phyloP scores from a whole-genome alignment of 2,329 filamentous ascomycete genomes.

The Verticillium dahliae region DNA sequence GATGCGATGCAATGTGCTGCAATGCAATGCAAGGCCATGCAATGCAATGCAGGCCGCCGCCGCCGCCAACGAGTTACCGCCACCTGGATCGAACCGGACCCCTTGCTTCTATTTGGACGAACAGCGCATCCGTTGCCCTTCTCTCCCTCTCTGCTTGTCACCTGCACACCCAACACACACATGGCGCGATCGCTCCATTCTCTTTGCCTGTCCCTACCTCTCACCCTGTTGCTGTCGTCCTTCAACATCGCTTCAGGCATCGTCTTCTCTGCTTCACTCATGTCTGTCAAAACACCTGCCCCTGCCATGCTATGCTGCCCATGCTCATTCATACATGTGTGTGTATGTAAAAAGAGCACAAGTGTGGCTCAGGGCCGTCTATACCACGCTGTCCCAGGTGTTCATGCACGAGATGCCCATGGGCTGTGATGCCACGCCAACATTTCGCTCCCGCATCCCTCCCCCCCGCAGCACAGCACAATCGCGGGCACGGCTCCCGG shows the following conservation, averaged over 20 bases:
- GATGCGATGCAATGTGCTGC: background rate
- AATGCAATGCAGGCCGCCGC: background rate
- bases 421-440: background rate
- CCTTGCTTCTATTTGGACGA: background rate
- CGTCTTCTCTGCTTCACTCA: background rate
- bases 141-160: background rate
- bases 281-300: background rate
- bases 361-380: conserved; percentile 7
- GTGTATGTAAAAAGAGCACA: too few relatives aligned
- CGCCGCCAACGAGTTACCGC: background rate
- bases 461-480: background rate
- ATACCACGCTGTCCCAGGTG: conserved; percentile 10
- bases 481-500: too few relatives aligned
- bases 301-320: background rate
- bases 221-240: background rate
- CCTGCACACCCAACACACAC: too few relatives aligned
- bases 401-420: conserved; percentile 9
- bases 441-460: background rate
- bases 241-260: background rate
- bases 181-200: background rate
- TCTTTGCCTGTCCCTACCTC: background rate
- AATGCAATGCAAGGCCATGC: background rate
- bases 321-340: background rate
- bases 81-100: background rate
- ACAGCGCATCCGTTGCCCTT: background rate